phyloP scores from a whole-genome alignment of 441 rosid genomes.

The Breynia disticha region DNA sequence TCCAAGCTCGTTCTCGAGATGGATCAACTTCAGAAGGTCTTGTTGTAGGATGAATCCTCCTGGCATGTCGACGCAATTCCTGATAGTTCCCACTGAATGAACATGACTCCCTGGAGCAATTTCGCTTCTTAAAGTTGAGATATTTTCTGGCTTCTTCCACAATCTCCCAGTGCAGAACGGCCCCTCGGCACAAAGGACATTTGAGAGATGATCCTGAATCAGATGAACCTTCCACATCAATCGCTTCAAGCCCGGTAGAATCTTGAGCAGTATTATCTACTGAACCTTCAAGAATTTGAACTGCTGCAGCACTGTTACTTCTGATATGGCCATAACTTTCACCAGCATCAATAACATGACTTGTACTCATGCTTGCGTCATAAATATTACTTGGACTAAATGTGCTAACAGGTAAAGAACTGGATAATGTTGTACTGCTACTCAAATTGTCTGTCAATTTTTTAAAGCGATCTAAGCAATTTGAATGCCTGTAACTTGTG shows the following conservation, averaged over 20 bases:
- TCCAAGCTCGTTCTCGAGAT: slow-evolving; percentile 80
- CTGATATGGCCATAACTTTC: slow-evolving; percentile 22
- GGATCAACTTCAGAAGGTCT: slow-evolving; percentile 88
- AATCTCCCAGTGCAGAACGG: slow-evolving; percentile 66
- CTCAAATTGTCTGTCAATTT: slow-evolving; percentile 37
- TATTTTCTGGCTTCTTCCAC: slow-evolving; percentile 60
- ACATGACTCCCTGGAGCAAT: slow-evolving; percentile 84
- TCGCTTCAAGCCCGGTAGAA: slow-evolving; percentile 31
- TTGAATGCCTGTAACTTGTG: slow-evolving; percentile 75
- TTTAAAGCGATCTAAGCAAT: slow-evolving; percentile 65
- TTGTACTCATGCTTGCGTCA: slow-evolving; percentile 31
- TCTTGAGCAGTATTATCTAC: slow-evolving; percentile 20
- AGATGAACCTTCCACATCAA: slow-evolving; percentile 25
- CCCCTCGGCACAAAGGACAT: slow-evolving; percentile 91
- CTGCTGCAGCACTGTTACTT: slow-evolving; percentile 15
- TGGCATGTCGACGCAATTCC: slow-evolving; percentile 83
- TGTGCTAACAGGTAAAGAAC: slow-evolving; percentile 24
- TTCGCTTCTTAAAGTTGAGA: slow-evolving; percentile 68
- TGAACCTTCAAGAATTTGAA: slow-evolving; percentile 16
- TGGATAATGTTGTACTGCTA: slow-evolving; percentile 22
- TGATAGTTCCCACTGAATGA: slow-evolving; percentile 58
- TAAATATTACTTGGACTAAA: slow-evolving; percentile 21
- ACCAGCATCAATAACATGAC: slow-evolving; percentile 22
- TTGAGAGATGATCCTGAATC: slow-evolving; percentile 27
- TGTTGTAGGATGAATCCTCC: slow-evolving; percentile 64